Conservation (phyloP, 2,329 filamentous ascomycete genomes). For the Colletotrichum limetticola region DNA sequence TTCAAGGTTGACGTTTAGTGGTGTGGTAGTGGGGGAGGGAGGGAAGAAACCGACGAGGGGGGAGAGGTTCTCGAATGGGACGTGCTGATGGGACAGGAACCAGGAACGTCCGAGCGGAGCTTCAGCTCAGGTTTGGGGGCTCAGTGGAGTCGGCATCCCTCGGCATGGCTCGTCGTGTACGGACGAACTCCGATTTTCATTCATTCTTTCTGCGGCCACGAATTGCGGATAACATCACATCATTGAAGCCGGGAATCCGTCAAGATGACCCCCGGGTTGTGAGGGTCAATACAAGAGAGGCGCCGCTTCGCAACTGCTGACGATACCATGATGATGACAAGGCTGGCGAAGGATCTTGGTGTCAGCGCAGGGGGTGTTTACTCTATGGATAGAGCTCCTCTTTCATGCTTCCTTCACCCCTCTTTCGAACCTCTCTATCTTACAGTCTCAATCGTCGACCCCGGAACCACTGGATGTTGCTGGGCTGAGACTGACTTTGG, state of each 20-base stretch:
- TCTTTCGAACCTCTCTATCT: background rate
- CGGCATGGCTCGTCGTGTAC: background rate
- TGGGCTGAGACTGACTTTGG: slow-evolving; percentile 6
- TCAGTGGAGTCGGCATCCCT: background rate
- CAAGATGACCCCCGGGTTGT: background rate
- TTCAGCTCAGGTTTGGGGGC: background rate
- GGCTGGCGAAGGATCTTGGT: slow-evolving; percentile 18
- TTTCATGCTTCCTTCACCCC: background rate
- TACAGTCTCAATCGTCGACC: background rate
- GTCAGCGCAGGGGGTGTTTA: background rate
- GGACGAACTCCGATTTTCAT: slow-evolving; percentile 2
- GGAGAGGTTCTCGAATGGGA: background rate
- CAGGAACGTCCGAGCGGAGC: background rate
- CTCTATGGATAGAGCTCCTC: background rate
- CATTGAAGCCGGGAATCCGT: background rate
- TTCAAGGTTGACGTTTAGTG: background rate
- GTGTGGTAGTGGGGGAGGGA: background rate
- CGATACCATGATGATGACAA: slow-evolving; percentile 20
- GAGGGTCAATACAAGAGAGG: background rate
- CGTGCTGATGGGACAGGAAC: background rate
- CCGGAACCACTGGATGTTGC: slow-evolving; percentile 25
- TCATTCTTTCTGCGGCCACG: background rate
- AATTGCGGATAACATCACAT: slow-evolving; percentile 12
- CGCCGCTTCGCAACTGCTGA: slow-evolving; percentile 9
- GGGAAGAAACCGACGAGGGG: background rate